Evolutionary conservation across 495 filamentous ascomycete species (phyloP), one percentile per base, ranked within the genome.

Genomic region (Xylaria flabelliformis): DNA sequence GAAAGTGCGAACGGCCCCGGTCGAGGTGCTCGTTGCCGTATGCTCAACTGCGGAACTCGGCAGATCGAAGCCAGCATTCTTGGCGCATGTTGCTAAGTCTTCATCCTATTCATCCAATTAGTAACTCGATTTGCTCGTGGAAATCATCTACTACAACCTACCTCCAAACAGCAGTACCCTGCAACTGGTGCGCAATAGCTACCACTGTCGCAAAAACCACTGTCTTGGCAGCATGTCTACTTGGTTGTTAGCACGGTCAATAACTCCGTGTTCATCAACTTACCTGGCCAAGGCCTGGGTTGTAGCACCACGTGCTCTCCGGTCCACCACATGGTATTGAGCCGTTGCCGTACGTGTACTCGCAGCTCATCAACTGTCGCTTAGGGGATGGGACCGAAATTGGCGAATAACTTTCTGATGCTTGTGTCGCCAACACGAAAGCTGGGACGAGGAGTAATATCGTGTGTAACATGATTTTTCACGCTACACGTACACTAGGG

Each of bases 181-280:
- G 80, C 81, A 1, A 82, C 78, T 1, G 83, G 82, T 19, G 83
- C 82, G 64, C 82, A 85, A 46, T 76, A 81, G 41, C 77, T 78
- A 3, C 82, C 82, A 26, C 53, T 58, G 4, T 74, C 76, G 72
- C 83, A 85, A 70, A 78, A 82, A 3, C 80, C 80, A 42, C 74
- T 75, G 42, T 85, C 82, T n/a, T 53, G 42, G 48, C 83, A 84
- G 51, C 83, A 85, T 62, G 79, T 75, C 83, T 85, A 42, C 34
- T 42, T 29, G 6, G 46, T 10, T 24, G 67, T 80, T 42, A 78
- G 74, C 48, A 59, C 3, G 17, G 41, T 39, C 42, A 44, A 55
- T 32, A 10, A 50, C 19, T n/a, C 15, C 12, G 48, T 24, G 34
- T 36, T 36, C 6, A 64, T 1, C 26, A 39, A 67, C 76, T 56